Evolutionary conservation across 176 grass and related monocot genomes (phyloP), one percentile per base, ranked within the genome.

Genomic region (Cenchrus fungigraminus): DNA sequence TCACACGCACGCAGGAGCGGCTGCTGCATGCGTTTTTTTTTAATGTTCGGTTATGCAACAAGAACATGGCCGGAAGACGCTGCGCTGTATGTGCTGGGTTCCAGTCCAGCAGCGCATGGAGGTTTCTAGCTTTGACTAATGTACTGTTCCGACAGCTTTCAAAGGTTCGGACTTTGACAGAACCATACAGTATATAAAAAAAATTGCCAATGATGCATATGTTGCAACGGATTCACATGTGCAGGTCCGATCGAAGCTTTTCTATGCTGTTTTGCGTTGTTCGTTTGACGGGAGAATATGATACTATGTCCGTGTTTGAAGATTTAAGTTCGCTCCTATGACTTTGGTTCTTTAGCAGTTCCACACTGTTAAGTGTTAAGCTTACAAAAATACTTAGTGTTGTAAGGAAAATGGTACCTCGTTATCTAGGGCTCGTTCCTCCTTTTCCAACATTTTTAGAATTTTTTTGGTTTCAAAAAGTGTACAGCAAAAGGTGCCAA

Each of bases 111-210:
- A 44, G 49, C 64, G 31, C 51, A 42, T 54, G 54, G 15, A 31
- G 17, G 15, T 56, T 73, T 28, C 29, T 74, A 57, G 73, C 3
- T 86, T 86, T 79, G 84, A 90, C 74, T 42, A 57, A 1, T 57
- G 19, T 66, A 15, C 49, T 73, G 58, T 74, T 83, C 84, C 59
- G 79, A 87, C 84, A 83, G 5, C 67, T 79, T 90, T 83, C 73
- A 83, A 86, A 68, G 51, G 6, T 0, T 79, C 68, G 60, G 74
- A 83, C 79, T 79, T 68, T 52, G 49, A 83, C 83, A 73, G 20
- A 86, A 25, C 43, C 20, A 15, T 3, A 40, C 12, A 22, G 6
- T 65, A 40, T 40, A 40, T 40, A 40, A 4, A 20, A 32, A 75
- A 51, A 69, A 14, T 28, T 6, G 3, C 4, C 3, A 28, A 17